phyloP scores from a whole-genome alignment of 768 basidiomycete species.

The Naganishia antarctica region DNA sequence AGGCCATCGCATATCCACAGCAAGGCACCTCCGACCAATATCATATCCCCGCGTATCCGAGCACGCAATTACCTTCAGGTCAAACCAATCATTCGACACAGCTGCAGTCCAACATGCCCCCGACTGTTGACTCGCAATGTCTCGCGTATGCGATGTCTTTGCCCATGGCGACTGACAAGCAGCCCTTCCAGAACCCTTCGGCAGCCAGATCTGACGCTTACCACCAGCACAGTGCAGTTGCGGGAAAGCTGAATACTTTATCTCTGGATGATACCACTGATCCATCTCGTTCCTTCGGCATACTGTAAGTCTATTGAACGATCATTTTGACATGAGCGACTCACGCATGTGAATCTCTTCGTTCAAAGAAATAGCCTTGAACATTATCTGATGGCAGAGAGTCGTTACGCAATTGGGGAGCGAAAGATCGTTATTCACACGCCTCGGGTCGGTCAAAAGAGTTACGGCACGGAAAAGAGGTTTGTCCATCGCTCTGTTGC shows the following conservation, averaged over 20 bases:
- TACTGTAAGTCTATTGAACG: neutral
- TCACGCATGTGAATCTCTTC: neutral
- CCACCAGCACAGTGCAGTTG: neutral
- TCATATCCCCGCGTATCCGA: no score
- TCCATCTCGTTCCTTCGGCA: neutral
- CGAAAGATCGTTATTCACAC: constrained; percentile 94
- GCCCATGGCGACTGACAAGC: neutral
- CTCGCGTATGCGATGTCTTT: neutral
- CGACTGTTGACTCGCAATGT: neutral
- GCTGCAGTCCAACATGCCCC: no score
- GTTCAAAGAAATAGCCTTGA: neutral
- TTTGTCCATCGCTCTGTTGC: constrained; percentile 38
- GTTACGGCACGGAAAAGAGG: constrained; percentile 94
- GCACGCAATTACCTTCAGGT: no score
- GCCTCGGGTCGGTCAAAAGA: constrained; percentile 95
- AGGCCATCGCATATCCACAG: no score
- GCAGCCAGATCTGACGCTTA: constrained; percentile 1
- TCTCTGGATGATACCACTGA: neutral
- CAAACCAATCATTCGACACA: no score
- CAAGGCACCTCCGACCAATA: no score
- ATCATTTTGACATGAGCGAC: no score
- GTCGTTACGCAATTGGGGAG: constrained; percentile 84
- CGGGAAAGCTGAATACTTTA: neutral
- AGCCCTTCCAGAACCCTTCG: neutral
- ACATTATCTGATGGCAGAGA: constrained; percentile 68